Evolutionary conservation across 2,329 filamentous ascomycete species (phyloP).

Genomic region (Cladophialophora bantiana): DNA sequence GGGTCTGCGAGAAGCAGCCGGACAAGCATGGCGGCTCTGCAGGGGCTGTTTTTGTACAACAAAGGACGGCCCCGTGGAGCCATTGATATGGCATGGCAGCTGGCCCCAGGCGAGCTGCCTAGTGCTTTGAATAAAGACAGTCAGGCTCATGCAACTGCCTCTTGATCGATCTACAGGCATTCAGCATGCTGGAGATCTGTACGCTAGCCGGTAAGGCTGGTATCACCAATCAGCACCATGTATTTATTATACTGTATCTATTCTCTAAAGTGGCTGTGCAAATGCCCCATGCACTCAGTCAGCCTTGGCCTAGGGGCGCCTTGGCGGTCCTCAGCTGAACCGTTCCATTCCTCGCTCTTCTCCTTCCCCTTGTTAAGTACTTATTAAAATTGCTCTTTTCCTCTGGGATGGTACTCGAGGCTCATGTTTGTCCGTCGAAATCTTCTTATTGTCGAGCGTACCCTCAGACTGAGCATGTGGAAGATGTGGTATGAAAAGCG

Average conservation of each 20-base stretch:
- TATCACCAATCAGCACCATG: not conserved
- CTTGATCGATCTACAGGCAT: not conserved
- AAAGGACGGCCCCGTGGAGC: slow-evolving; percentile 90
- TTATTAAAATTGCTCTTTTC: too few relatives aligned
- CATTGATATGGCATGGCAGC: slow-evolving; percentile 71
- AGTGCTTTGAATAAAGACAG: slow-evolving; percentile 28
- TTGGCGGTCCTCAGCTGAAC: not conserved
- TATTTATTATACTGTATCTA: not conserved
- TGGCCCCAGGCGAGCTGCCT: slow-evolving; percentile 36
- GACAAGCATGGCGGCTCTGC: slow-evolving; percentile 88
- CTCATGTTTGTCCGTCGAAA: not conserved
- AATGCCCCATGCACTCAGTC: not conserved
- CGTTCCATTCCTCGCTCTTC: too few relatives aligned
- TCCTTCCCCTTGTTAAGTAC: too few relatives aligned
- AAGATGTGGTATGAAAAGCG: not conserved
- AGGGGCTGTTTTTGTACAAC: slow-evolving; percentile 94
- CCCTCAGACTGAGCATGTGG: not conserved
- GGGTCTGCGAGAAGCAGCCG: slow-evolving; percentile 45
- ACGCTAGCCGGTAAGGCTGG: not conserved
- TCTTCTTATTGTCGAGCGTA: not conserved
- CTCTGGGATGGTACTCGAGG: too few relatives aligned
- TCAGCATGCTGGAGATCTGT: not conserved
- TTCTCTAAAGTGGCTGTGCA: slow-evolving; percentile 2
- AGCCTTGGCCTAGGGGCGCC: not conserved
- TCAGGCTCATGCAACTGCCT: slow-evolving; percentile 10